Evolutionary conservation across 129 eudicot species (phyloP), one percentile per base, ranked within the genome.

Genomic region (Ambrosia trifida): DNA sequence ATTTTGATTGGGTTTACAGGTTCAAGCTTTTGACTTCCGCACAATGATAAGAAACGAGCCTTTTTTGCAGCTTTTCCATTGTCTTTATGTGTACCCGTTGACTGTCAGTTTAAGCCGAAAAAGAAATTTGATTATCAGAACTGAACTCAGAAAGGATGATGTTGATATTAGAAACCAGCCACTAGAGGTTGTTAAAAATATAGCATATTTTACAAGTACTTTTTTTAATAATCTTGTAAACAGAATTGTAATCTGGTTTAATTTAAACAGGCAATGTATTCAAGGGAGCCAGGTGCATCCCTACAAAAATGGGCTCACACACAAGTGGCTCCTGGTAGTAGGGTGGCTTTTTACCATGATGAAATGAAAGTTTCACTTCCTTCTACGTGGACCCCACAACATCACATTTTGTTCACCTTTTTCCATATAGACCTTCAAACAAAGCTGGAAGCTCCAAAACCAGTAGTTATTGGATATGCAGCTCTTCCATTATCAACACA

Each of bases 11-110:
- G 63, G 16, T 13, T 59, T 82, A 66, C 95, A 93, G 98, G 85
- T 95, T 72, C 91, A 90, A 80, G 97, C 97, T 44, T 95, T 95
- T 80, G 99, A 95, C 85, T 95, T 95, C 78, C 99, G 96, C 64
- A 87, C 85, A 67, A 88, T 89, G 56, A 81, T 95, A 41, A 90
- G 97, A 87, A 95, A 90, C 16, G 97, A 95, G 82, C 97, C 99
- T 24, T 95, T 95, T 83, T 80, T 95, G 79, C 99, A 95, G 74
- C 97, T 89, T 74, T 95, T 95, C 63, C 99, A 95, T 61, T 90
- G 95, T 82, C 97, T 95, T 66, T 95, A 95, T 95, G 91, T 95
- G 54, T 90, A 90, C 81, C 99, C 99, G 20, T 78, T 95, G 85
- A 90, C 91, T 76, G 97, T 95, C 30, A 88, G 87, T 76, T 78